Base-by-base conservation (phyloP, 2,329 filamentous ascomycete species). In the Botryotinia convoluta region DNA sequence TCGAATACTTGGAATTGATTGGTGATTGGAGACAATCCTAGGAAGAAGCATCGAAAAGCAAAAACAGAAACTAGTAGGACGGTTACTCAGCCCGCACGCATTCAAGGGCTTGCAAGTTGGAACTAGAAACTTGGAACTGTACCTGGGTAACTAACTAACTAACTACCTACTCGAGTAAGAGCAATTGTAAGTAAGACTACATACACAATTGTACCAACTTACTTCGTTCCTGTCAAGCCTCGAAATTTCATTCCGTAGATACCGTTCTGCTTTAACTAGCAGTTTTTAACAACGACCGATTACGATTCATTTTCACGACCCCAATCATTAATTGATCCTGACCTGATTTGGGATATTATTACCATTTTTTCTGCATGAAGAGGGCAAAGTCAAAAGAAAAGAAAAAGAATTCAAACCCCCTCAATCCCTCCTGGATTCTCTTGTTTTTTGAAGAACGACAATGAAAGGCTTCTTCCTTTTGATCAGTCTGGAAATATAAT, bases 381-480 rank as follows among this genome's bases (percentile, higher is more conserved):
- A 60, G 45, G 45, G 64, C 64, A 54, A 67, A 67, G 64, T 54
- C 64, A 42, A n/a, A 39, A 29, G 48, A n/a, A 51, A n/a, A 51
- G 48, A 51, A 51, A n/a, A 51, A 51, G 48, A n/a, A 32, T 59
- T 71, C 69, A 71, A 71, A 51, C 35, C 59, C 59, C 69, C 42
- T 63, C 59, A 29, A 22, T 62, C 18, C 59, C 42, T 71, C 69
- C 29, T 71, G 12, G 26, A 45, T 9, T 37, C 35, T 48, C 68
- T 61, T 20, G n/a, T 54, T 39, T 45, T 71, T 62, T 39, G 8
- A 60, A 45, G 44, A 61, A 64, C 59, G 69, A 39, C 35, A 45
- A 57, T 71, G 69, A 64, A 35, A 69, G n/a, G 10, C 8, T 26
- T 57, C 39, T 44, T 60, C 29, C 59, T 39, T 44, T 32, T 32